These are phyloP conservation scores for Cudoniella acicularis DNA, from an alignment of 495 filamentous ascomycete species.

Conservation along the genomic window DNA sequence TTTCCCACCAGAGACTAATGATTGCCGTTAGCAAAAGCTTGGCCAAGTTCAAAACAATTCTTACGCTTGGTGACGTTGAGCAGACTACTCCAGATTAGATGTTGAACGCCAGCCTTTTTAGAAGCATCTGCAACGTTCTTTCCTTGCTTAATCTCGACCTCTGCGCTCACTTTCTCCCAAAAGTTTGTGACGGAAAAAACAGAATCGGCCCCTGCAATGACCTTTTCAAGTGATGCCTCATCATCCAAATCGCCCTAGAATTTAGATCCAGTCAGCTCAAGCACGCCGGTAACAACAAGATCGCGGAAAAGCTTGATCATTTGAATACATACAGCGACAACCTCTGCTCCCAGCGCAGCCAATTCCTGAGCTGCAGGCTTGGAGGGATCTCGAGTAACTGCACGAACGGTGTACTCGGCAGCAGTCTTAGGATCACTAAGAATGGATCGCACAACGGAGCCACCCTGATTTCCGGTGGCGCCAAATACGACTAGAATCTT, in stretches of 20 bases:
- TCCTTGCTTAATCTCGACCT: conserved; percentile 53
- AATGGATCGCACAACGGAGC: conserved; percentile 50
- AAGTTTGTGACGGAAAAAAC: conserved; percentile 59
- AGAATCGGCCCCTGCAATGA: conserved; percentile 49
- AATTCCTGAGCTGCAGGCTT: conserved; percentile 41
- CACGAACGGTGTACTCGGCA: conserved; percentile 48
- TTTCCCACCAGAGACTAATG: conserved; percentile 39
- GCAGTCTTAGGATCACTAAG: conserved; percentile 45
- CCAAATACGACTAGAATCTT: conserved; percentile 57
- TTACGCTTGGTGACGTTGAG: conserved; percentile 33
- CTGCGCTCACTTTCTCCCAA: conserved; percentile 39
- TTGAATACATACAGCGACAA: conserved; percentile 24
- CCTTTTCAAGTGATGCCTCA: conserved; percentile 39
- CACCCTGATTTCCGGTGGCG: conserved; percentile 61
- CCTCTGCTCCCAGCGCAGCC: conserved; percentile 36
- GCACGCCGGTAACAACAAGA: no score
- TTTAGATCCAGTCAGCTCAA: neutral
- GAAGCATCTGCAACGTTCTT: conserved; percentile 52
- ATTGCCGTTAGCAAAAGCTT: neutral
- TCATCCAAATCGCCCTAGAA: conserved; percentile 48
- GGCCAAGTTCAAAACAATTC: neutral
- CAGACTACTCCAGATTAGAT: conserved; percentile 48
- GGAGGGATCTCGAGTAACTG: conserved; percentile 48
- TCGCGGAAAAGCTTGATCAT: no score
- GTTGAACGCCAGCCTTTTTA: conserved; percentile 42